phyloP scores from a whole-genome alignment of 305 asterid genomes.

The Solanum hybrid region DNA sequence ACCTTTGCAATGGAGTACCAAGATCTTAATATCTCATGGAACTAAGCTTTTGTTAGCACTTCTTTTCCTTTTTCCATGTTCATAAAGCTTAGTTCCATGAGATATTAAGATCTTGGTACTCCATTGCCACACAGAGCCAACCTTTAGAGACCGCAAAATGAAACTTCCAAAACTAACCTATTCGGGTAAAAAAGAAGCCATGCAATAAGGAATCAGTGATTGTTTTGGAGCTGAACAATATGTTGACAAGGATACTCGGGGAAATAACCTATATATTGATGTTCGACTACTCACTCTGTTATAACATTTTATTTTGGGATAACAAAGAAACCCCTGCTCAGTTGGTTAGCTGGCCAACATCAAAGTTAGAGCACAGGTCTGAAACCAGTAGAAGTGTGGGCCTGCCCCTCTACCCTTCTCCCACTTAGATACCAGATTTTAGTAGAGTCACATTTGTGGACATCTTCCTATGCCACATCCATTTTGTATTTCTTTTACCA shows the following conservation, averaged over 20 bases:
- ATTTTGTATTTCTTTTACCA: background rate
- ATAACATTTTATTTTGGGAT: background rate
- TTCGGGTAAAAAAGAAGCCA: background rate
- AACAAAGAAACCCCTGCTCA: background rate
- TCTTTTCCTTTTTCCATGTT: background rate
- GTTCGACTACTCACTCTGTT: background rate
- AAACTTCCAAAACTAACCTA: background rate
- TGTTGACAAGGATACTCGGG: background rate
- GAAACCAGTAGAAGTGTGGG: background rate
- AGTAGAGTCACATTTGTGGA: background rate
- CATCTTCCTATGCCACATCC: background rate
- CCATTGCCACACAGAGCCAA: background rate
- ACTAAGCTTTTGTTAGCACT: background rate
- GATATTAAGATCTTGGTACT: background rate
- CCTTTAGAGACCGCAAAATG: background rate
- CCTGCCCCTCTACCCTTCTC: background rate
- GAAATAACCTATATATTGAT: background rate
- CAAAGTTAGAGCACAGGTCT: background rate
- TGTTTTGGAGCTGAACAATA: background rate
- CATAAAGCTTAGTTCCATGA: background rate
- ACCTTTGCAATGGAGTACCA: too few relatives aligned
- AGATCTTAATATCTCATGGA: too few relatives aligned
- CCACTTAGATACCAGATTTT: background rate
- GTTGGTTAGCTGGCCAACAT: background rate
- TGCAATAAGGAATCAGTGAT: background rate